Evolutionary conservation across 1,139 yeast genomes (phyloP).

Genomic region (Nakaseomyces delphensis): DNA sequence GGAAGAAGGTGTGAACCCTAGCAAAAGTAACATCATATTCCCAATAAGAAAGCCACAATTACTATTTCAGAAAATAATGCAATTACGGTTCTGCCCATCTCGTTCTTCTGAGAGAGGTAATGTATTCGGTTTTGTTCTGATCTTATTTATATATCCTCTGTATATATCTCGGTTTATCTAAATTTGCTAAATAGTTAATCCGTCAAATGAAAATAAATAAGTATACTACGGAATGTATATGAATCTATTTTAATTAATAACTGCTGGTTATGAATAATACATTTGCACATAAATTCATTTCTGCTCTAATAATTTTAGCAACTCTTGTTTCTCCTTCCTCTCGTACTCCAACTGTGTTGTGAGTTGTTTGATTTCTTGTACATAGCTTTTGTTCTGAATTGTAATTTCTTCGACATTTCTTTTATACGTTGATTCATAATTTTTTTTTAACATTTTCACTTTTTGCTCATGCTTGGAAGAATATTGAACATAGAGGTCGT

Average conservation of each 20-base stretch:
- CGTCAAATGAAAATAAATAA: no score
- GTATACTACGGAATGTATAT: no score
- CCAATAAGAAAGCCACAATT: not conserved
- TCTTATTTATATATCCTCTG: constrained; percentile 4
- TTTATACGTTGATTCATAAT: constrained; percentile 44
- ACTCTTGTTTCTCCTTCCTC: constrained; percentile 46
- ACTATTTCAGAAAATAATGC: no score
- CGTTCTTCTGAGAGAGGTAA: no score
- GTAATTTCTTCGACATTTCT: constrained; percentile 37
- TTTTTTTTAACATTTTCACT: constrained; percentile 45
- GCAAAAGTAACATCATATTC: not conserved
- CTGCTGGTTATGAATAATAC: not conserved
- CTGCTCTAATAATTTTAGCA: constrained; percentile 43
- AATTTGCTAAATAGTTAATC: no score
- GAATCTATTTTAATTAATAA: no score
- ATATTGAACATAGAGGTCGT: constrained; percentile 58
- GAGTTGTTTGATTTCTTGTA: constrained; percentile 40
- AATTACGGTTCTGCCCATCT: not conserved
- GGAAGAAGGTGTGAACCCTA: constrained; percentile 32
- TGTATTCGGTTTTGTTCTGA: not conserved
- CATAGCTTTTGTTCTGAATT: constrained; percentile 37
- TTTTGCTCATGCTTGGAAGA: constrained; percentile 63
- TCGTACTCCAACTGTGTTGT: constrained; percentile 41
- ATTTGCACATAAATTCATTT: not conserved
- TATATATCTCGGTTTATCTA: no score